Evolutionary conservation across 2,329 filamentous ascomycete species (phyloP).

Genomic region (Fusarium ramigenum): DNA sequence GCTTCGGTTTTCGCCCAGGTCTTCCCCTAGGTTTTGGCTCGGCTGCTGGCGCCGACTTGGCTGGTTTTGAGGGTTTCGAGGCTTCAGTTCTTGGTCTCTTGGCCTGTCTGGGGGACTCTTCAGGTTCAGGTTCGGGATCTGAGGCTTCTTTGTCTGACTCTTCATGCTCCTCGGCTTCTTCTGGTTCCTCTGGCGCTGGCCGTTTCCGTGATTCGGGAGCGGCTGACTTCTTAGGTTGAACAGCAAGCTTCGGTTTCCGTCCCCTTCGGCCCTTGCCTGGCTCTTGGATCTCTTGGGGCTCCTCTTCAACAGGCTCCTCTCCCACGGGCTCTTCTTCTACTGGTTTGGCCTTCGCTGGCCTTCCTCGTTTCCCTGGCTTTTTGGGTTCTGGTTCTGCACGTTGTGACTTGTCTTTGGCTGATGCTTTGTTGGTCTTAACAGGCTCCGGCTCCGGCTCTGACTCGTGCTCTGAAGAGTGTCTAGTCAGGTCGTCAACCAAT

Average conservation of each 20-base stretch:
- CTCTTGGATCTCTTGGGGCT: not conserved
- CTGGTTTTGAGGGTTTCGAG: constrained; percentile 39
- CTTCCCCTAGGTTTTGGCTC: constrained; percentile 42
- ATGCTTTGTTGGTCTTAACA: not conserved
- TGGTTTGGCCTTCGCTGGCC: constrained; percentile 33
- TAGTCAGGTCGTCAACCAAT: constrained; percentile 50
- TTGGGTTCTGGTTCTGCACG: not conserved
- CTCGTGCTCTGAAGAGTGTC: constrained; percentile 30
- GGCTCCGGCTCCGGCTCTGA: constrained; percentile 11
- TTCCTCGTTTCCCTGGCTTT: constrained; percentile 32
- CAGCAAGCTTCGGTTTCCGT: constrained; percentile 27
- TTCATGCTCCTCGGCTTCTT: constrained; percentile 34
- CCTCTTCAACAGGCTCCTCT: constrained; percentile 15
- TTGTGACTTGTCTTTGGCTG: constrained; percentile 5
- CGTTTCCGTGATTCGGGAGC: constrained; percentile 31
- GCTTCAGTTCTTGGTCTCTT: constrained; percentile 43
- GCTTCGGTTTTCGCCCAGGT: constrained; percentile 40
- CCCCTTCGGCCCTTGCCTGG: constrained; percentile 9
- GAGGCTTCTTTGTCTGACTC: constrained; percentile 21
- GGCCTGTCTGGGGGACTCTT: constrained; percentile 34
- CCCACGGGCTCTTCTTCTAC: constrained; percentile 19
- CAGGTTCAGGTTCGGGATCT: constrained; percentile 38
- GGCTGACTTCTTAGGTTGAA: constrained; percentile 24
- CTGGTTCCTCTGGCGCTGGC: constrained; percentile 8
- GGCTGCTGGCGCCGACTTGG: constrained; percentile 14